These are phyloP conservation scores for Solanum bulbocastanum DNA, from an alignment of 257 asterid genomes.

Conservation along the genomic window DNA sequence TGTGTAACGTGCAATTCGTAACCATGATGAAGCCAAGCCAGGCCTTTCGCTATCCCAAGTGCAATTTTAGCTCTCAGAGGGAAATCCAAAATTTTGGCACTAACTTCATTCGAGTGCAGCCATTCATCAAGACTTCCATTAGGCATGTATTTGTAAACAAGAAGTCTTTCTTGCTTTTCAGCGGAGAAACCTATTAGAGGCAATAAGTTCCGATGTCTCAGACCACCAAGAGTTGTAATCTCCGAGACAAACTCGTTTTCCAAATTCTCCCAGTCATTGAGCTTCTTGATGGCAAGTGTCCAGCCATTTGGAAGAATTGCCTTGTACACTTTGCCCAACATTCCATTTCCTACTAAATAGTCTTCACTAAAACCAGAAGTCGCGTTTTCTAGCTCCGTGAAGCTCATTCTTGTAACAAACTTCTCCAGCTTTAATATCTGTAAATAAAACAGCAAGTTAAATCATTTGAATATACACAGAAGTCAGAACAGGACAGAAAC, in stretches of 20 bases:
- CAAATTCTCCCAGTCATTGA: background rate
- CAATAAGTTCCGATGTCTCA: conserved; percentile 8
- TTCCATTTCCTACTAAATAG: conserved; percentile 2
- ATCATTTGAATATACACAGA: background rate
- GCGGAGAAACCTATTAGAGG: conserved; percentile 18
- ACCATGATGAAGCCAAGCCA: conserved; percentile 19
- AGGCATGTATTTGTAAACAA: conserved; percentile 21
- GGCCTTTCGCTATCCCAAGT: conserved; percentile 12
- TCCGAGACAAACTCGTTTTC: conserved; percentile 1
- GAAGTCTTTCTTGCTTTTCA: background rate
- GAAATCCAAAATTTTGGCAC: background rate
- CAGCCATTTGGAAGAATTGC: conserved; percentile 13
- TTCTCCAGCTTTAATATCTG: conserved; percentile 21
- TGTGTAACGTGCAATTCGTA: conserved; percentile 4
- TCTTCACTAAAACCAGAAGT: conserved; percentile 12
- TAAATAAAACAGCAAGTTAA: background rate
- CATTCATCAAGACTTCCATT: conserved; percentile 20
- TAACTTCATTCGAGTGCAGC: background rate
- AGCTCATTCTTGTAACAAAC: conserved; percentile 9
- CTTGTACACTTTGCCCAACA: conserved; percentile 15
- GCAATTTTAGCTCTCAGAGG: conserved; percentile 13
- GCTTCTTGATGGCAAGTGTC: conserved; percentile 10
- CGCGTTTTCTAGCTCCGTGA: conserved; percentile 5
- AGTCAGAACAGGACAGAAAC: background rate
- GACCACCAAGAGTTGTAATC: conserved; percentile 10